Base-by-base conservation (phyloP, 2,329 filamentous ascomycete species). In the Lachnellula cervina region DNA sequence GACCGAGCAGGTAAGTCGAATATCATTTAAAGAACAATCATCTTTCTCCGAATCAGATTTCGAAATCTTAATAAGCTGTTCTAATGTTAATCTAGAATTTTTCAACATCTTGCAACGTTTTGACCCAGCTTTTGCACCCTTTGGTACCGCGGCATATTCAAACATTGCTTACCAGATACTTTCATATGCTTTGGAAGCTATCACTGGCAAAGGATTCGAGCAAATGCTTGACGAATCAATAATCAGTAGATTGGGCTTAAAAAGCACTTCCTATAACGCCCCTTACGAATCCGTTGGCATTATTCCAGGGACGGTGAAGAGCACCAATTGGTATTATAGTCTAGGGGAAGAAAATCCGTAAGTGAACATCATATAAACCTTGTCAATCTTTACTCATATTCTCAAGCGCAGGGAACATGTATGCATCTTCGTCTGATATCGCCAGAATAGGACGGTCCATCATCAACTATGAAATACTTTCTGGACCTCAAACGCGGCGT, bases 381-480 rank as follows among this genome's bases (percentile, higher is more conserved):
- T 25, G n/a, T 14, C 17, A 2, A 4, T 17, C 25, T 19, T 5
- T 19, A 17, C 19, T 42, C 6, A 42, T 7, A 42, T 19, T 16
- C 17, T 19, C 21, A 9, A 47, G 43, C 11, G 66, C 70, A 16
- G 73, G 74, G 7, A 72, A 71, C 35, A 69, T 75, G 35, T 78
- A 72, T 62, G 75, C 74, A 8, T 74, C 64, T 11, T 71, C 73
- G 1, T 56, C 64, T 6, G 77, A 80, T 49, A 63, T 80, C 55
- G 66, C 73, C 43, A 68, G 68, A 1, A 69, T 79, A 16, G 73
- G 71, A 11, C 63, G 71, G 13, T 73, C 73, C 2, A 76, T 80
- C 42, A 67, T 77, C 3, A 69, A 62, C 17, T 68, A 74, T 60
- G 69, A 70, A n/a, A 69, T 79, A 9, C 70, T 79, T 3, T 64